Base-by-base conservation (phyloP, 805 yeast species). In the Ascoidea tarda region DNA sequence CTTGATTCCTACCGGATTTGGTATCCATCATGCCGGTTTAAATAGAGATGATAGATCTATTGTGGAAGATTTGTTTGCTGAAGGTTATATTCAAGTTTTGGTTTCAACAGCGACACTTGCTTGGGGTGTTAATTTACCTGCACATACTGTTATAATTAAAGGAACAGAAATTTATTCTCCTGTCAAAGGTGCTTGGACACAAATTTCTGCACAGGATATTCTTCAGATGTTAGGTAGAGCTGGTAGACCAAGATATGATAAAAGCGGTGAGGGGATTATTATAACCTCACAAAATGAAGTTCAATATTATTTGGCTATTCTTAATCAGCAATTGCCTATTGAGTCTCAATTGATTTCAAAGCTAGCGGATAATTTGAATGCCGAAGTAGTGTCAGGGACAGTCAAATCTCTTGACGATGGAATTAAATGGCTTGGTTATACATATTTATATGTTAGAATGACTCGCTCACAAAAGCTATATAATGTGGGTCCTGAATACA, bases 141-240 rank as follows among this genome's bases (percentile, higher is more conserved):
- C 96, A 0, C 96, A 90, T 62, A 87, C 96, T 0, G 97, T 89
- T 33, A 82, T 89, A 32, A 86, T 89, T 56, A 87, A 87, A 61
- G 98, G 98, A 0, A 91, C 99, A 0, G 95, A 87, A 61, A 82
- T 89, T 0, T 93, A 95, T 61, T 84, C 93, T 5, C 97, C 99
- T 0, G 93, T 85, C 57, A 78, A 77, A 56, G 96, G 97, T 52
- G 69, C 77, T 5, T 91, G 98, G 97, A 80, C 80, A 1, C 93
- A 87, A 61, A 69, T 91, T n/a, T 83, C 96, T 0, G 95, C 97
- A 0, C 99, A 91, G 61, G 98, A 93, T 67, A 84, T 91, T 46
- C 66, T 91, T 6, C 99, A 91, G 68, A 91, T 91, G 98, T 72
- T 91, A n/a, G 98, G 98, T 45, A 79, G 98, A 70, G 98, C 98